Evolutionary conservation across 345 rosid genomes (phyloP).

Genomic region (Moricandia arvensis): DNA sequence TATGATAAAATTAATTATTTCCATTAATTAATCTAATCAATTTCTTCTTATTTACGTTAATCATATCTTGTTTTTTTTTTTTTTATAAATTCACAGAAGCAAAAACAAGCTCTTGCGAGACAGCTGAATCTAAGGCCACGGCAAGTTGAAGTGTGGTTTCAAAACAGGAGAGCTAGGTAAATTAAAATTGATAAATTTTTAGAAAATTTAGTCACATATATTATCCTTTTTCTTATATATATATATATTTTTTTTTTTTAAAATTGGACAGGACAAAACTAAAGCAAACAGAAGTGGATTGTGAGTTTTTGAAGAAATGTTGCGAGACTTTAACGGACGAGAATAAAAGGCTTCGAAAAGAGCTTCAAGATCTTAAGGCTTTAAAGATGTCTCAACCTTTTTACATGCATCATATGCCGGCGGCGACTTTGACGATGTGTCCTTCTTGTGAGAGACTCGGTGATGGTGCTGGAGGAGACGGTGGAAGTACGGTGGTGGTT

Average conservation of each 20-base stretch:
- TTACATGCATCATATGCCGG: constrained; percentile 79
- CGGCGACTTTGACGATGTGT: constrained; percentile 75
- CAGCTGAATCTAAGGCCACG: constrained; percentile 87
- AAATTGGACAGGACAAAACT: constrained; percentile 75
- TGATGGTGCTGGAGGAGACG: constrained; percentile 13
- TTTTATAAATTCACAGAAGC: constrained; percentile 51
- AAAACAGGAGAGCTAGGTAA: constrained; percentile 97
- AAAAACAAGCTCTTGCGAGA: constrained; percentile 84
- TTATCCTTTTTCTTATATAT: background rate
- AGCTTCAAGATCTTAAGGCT: constrained; percentile 73
- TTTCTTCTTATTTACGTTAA: background rate
- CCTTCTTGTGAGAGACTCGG: constrained; percentile 73
- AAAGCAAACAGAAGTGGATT: constrained; percentile 96
- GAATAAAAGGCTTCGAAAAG: constrained; percentile 87
- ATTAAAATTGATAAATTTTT: background rate
- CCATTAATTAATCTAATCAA: background rate
- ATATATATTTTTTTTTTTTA: background rate
- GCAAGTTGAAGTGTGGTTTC: constrained; percentile 99
- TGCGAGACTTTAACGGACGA: constrained; percentile 91
- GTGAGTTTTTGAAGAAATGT: constrained; percentile 83
- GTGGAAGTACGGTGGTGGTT: constrained; percentile 22
- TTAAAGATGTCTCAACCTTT: constrained; percentile 56
- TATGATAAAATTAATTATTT: constrained; percentile 34
- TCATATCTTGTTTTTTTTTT: background rate
- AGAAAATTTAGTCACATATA: background rate